Base-by-base conservation (phyloP, 2,329 filamentous ascomycete genomes). In the Drechmeria coniospora region DNA sequence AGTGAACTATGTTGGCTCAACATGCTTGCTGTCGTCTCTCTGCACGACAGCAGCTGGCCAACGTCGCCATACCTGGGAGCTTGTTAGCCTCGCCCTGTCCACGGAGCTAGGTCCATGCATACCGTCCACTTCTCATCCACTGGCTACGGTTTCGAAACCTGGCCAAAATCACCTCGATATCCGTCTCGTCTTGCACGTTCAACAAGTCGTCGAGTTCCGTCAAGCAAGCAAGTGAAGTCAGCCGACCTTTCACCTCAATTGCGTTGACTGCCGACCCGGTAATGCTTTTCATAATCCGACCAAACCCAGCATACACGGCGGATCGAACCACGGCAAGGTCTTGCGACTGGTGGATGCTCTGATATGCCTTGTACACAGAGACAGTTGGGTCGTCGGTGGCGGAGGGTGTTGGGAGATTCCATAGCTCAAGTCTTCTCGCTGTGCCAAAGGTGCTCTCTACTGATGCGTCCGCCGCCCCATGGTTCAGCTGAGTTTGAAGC, bases 81-180 rank as follows among this genome's bases (percentile, higher is more conserved):
- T 26, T 13, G 19, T 46, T 21, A 44, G 32, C 24, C 23, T 20
- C 1, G n/a, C n/a, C n/a, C n/a, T n/a, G n/a, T 10, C 18, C 18
- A 10, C 18, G 20, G 20, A 11, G n/a, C n/a, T n/a, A n/a, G n/a
- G 10, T 21, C 20, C 10, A 21, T 20, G 42, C 70, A 56, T 63
- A 83, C 79, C 74, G 69, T 47, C 80, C 81, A 35, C 73, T 77
- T 44, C 75, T 72, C 74, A 94, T 83, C 86, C 84, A 94, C 23
- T 60, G 58, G 12, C 73, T 66, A 17, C 83, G 71, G 9, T 49
- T 50, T 35, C 72, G 65, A 43, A 93, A 80, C 24, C 62, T 64
- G 11, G 59, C 47, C 47, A 84, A 67, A 15, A 73, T 59, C 16
- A 61, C 58, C 17, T 73, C 58, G 21, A 92, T 51, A 25, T 83